Evolutionary conservation across 1,284 basidiomycete species (phyloP), one percentile per base, ranked within the genome.

Genomic region (Ustanciosporium gigantosporum): DNA sequence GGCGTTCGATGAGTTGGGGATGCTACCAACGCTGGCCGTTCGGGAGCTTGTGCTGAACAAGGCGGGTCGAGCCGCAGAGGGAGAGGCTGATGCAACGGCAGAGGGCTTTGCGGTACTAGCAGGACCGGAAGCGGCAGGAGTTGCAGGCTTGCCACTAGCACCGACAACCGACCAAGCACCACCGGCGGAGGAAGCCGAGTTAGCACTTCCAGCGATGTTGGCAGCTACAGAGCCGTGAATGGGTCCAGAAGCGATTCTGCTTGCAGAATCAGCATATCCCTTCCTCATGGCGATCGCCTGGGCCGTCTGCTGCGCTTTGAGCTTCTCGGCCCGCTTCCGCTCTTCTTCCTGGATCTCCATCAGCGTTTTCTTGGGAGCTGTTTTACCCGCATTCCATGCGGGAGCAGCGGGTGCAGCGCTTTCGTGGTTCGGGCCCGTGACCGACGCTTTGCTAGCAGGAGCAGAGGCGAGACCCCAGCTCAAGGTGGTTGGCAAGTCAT

Each of bases 271-370:
- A 14, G 88, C 88, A 71, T 91, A 88, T 4, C 82, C 87, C 51
- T 90, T 83, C 6, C 57, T 41, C 41, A 46, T 52, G 15, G 76
- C 73, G 14, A 82, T 80, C 32, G 77, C 73, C 47, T 68, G 67
- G 8, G 76, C 78, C 1, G 81, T 82, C 37, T 66, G 64, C 44
- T 81, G 76, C 75, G 86, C 87, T 82, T 90, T 91, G 25, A 47
- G 19, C 31, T 56, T 60, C 16, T 68, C 60, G 3, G 67, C 62
- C 1, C 64, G 58, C 46, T 66, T 95, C 88, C 59, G 39, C 25
- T 99, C 94, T 73, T 98, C 94, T 78, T 97, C 92, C 78, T 96
- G 91, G 37, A 98, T 98, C 81, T 98, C 92, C 82, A 93, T 95
- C 86, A 98, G 88, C 2, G 90, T 90, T 83, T 93, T 96, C 81